phyloP scores from a whole-genome alignment of 2,329 filamentous ascomycete species.

The Clarireedia hainanense region DNA sequence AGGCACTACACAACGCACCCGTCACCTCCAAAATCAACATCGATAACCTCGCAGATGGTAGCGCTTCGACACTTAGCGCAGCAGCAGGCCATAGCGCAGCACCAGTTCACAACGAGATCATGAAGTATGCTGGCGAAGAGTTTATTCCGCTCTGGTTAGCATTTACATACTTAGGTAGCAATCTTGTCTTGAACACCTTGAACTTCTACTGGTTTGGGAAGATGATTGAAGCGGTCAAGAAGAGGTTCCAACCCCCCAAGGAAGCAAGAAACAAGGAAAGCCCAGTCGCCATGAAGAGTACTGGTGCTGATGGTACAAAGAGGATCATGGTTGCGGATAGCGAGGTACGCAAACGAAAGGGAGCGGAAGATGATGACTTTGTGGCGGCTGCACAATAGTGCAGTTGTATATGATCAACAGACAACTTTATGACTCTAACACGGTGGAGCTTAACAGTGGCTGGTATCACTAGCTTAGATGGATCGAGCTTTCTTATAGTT shows the following conservation, averaged over 20 bases:
- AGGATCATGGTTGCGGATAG: slow-evolving; percentile 26
- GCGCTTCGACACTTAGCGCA: slow-evolving; percentile 32
- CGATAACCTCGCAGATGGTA: slow-evolving; percentile 27
- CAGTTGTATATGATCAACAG: not conserved
- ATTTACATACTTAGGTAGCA: slow-evolving; percentile 58
- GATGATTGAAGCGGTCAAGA: slow-evolving; percentile 75
- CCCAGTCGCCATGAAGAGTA: slow-evolving; percentile 21
- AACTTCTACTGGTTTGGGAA: slow-evolving; percentile 84
- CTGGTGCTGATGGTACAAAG: slow-evolving; percentile 23
- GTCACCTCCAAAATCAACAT: slow-evolving; percentile 28
- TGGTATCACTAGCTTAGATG: not conserved
- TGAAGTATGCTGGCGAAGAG: slow-evolving; percentile 44
- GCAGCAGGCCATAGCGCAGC: slow-evolving; percentile 22
- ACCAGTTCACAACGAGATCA: slow-evolving; percentile 32
- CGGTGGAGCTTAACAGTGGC: not conserved
- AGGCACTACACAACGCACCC: slow-evolving; percentile 41
- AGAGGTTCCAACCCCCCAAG: slow-evolving; percentile 56
- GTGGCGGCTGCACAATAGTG: slow-evolving; percentile 3
- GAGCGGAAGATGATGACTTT: slow-evolving; percentile 2
- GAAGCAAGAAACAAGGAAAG: slow-evolving; percentile 29
- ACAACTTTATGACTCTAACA: not conserved
- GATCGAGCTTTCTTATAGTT: too few species aligned
- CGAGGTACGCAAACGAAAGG: slow-evolving; percentile 27
- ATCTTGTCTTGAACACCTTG: slow-evolving; percentile 63
- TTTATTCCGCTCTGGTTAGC: slow-evolving; percentile 64